phyloP scores from a whole-genome alignment of 1,139 yeast species.

The Komagataea norvegica region DNA sequence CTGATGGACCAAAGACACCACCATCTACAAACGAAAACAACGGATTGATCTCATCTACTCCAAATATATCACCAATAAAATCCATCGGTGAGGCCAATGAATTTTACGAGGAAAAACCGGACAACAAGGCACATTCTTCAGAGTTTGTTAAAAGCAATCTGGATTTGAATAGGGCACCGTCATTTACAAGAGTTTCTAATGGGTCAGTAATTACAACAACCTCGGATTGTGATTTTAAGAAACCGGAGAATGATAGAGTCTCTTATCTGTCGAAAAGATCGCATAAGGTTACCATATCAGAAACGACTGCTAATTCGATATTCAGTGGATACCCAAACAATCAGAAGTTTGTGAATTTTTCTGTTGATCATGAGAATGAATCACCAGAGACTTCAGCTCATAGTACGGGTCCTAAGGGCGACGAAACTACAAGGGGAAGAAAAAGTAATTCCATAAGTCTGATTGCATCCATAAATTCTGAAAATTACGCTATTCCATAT shows the following conservation, averaged over 20 bases:
- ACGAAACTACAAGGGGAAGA: background rate
- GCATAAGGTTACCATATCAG: conserved; percentile 15
- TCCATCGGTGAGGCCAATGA: conserved; percentile 16
- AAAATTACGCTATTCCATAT: conserved; percentile 39
- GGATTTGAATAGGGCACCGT: conserved; percentile 20
- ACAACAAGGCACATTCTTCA: background rate
- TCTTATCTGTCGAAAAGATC: conserved; percentile 24
- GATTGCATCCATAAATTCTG: conserved; percentile 16
- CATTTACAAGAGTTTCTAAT: conserved; percentile 23
- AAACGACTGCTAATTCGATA: conserved; percentile 16
- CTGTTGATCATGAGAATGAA: conserved; percentile 7
- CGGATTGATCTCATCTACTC: conserved; percentile 24
- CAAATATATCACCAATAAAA: conserved; percentile 25
- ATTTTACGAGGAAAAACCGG: conserved; percentile 1
- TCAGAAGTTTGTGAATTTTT: conserved; percentile 17
- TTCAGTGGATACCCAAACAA: conserved; percentile 18
- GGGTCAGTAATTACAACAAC: conserved; percentile 13
- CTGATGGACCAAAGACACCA: conserved; percentile 25
- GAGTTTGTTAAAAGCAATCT: conserved; percentile 3
- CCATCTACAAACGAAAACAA: conserved; percentile 14
- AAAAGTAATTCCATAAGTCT: conserved; percentile 9
- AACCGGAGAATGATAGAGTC: conserved; percentile 9
- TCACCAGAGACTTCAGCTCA: background rate
- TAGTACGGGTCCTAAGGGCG: background rate
- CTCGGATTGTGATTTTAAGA: conserved; percentile 1